Conservation (phyloP, 202 grass and related monocot genomes). For the Brachypodium distachyon region DNA sequence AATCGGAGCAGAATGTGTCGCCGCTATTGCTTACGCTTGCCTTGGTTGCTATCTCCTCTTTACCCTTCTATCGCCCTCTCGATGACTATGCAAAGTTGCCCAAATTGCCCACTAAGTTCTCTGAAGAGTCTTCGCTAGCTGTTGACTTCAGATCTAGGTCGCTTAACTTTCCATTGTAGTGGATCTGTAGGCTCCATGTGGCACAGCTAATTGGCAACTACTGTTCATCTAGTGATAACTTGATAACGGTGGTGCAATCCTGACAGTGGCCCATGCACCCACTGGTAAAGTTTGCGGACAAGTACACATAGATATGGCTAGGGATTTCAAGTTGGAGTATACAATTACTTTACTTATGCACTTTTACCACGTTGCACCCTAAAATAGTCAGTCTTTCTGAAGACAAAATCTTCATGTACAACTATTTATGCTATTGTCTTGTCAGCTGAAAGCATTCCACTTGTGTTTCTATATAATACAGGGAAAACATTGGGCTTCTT, state of each 20-base stretch:
- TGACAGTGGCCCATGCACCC: not conserved
- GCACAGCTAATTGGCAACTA: not conserved
- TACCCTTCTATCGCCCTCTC: not conserved
- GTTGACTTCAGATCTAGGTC: not conserved
- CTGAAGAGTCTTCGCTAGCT: not conserved
- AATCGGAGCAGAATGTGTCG: not conserved
- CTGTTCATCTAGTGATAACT: not conserved
- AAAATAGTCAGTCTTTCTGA: not conserved
- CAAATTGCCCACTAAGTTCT: not conserved
- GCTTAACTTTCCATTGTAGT: not conserved
- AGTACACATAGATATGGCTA: not conserved
- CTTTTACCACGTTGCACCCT: not conserved
- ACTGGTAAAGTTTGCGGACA: not conserved
- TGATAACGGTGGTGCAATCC: not conserved
- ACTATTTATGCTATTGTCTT: not conserved
- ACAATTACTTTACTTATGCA: not conserved
- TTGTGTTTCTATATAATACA: constrained; percentile 31
- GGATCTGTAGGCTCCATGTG: not conserved
- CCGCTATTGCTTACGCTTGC: not conserved
- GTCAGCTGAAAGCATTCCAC: not conserved
- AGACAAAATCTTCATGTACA: not conserved
- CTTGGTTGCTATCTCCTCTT: not conserved
- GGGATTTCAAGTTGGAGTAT: not conserved
- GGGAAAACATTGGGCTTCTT: constrained; percentile 84
- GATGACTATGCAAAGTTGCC: not conserved